Evolutionary conservation across 192 early-diverging fungal genomes (phyloP).

Genomic region (Coemansia sp.): DNA sequence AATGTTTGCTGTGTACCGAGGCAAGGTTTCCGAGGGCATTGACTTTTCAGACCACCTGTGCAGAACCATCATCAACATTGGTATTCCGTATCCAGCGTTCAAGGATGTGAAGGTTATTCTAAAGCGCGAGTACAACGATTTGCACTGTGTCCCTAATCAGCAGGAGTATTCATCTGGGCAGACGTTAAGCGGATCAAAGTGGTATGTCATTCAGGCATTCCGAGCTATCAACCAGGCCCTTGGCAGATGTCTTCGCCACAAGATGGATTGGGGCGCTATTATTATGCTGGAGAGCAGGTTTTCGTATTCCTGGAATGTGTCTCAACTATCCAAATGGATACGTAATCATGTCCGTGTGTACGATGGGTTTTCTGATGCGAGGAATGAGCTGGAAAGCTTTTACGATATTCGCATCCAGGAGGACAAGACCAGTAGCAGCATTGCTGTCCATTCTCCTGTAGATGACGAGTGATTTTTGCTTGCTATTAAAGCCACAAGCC

Average conservation of each 20-base stretch:
- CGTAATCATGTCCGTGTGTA: constrained; percentile 26
- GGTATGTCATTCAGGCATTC: constrained; percentile 63
- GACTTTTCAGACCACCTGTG: constrained; percentile 53
- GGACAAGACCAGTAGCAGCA: background rate
- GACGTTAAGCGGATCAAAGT: constrained; percentile 46
- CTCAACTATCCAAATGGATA: constrained; percentile 56
- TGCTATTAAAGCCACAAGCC: background rate
- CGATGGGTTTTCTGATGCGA: constrained; percentile 19
- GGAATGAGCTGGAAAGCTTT: constrained; percentile 22
- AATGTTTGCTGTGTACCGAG: constrained; percentile 58
- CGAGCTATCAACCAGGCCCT: constrained; percentile 63
- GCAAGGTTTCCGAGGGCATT: constrained; percentile 56
- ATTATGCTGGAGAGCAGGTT: constrained; percentile 63
- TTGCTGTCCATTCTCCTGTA: background rate
- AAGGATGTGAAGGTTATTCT: constrained; percentile 54
- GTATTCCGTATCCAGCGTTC: constrained; percentile 59
- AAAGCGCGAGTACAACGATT: constrained; percentile 58
- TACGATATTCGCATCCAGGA: constrained; percentile 14
- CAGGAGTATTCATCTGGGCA: background rate
- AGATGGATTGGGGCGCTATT: constrained; percentile 61
- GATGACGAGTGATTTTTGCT: background rate
- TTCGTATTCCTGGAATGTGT: constrained; percentile 16
- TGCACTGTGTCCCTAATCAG: background rate
- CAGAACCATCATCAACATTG: constrained; percentile 57
- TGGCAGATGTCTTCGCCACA: constrained; percentile 62